Conservation (phyloP, 2,329 filamentous ascomycete species). For the Magnaporthiopsis incrustans region DNA sequence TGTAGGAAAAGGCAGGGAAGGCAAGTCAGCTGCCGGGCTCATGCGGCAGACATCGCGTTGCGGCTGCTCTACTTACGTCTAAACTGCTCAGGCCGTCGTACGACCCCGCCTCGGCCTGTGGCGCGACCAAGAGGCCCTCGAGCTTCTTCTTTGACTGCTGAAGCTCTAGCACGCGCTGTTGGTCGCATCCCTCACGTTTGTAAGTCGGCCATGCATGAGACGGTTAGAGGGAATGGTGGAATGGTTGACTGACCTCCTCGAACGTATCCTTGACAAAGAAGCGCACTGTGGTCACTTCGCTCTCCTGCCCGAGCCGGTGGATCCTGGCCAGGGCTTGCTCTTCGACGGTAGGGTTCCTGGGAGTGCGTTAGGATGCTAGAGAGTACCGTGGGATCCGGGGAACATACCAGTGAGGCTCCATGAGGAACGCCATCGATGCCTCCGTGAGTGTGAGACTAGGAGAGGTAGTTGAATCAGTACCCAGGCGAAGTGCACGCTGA, state of each 20-base stretch:
- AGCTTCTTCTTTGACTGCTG: slow-evolving; percentile 13
- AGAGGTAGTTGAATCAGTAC: neutral
- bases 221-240: no score
- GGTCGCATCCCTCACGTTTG: neutral
- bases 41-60: neutral
- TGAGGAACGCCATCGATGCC: slow-evolving; percentile 37
- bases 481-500: no score
- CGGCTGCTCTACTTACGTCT: neutral
- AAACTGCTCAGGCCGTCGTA: neutral
- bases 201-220: no score
- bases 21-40: neutral
- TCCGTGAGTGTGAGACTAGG: slow-evolving; percentile 36
- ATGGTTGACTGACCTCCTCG: slow-evolving; percentile 16
- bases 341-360: slow-evolving; percentile 22
- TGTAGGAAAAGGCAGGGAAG: neutral
- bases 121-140: slow-evolving; percentile 10
- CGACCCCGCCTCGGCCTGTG: neutral
- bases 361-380: neutral
- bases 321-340: slow-evolving; percentile 22
- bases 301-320: slow-evolving; percentile 19
- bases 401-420: slow-evolving; percentile 39
- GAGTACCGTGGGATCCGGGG: neutral
- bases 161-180: slow-evolving; percentile 11
- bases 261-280: slow-evolving; percentile 19
- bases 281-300: slow-evolving; percentile 20